Base-by-base conservation (phyloP, 2,329 filamentous ascomycete species). In the Alternaria consortialis region DNA sequence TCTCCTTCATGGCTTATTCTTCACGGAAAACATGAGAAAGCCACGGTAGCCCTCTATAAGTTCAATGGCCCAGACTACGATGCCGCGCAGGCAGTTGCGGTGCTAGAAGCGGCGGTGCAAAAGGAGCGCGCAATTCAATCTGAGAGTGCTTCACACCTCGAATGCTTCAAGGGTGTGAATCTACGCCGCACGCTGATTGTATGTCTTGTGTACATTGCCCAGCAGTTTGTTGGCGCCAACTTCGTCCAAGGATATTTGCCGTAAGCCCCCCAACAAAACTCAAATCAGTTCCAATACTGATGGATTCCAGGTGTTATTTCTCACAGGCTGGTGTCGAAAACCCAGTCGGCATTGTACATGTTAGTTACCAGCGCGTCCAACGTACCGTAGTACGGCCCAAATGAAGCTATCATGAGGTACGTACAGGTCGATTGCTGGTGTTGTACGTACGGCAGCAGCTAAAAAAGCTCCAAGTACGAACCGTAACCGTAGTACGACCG, bases 331-430 rank as follows among this genome's bases (percentile, higher is more conserved):
- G 27, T 29, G 27, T 5, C 8, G 27, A 29, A 29, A 29, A 4
- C 27, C 27, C 27, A 29, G 27, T 29, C 27, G 27, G 27, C 5
- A 29, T 29, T 29, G 4, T 4, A 4, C 27, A 29, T 4, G 8
- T 29, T 8, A 29, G 20, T 20, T 29, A 8, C 27, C n/a, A 51
- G 47, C 47, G 47, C 34, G 11, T 39, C 34, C 47, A 51, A 51
- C 47, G 47, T 51, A 51, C 32, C 47, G 47, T 51, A 51, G 34
- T 51, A 51, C 47, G 47, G 34, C 34, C 15, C 32, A 37, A 37
- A 37, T 51, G 29, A 51, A 32, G 47, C 47, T 51, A 39, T 51
- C 32, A 20, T 51, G 32, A 51, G 47, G 47, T 51, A 51, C 47
- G 47, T 51, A 51, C 47, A 32, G 34, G 32, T n/a, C n/a, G n/a